A percentile compares a stretch with the other conserved stretches of the same genome.
phyloP scores from a whole-genome alignment of 2,329 filamentous ascomycete species.

The Hawksworthiomyces lignivorus region DNA sequence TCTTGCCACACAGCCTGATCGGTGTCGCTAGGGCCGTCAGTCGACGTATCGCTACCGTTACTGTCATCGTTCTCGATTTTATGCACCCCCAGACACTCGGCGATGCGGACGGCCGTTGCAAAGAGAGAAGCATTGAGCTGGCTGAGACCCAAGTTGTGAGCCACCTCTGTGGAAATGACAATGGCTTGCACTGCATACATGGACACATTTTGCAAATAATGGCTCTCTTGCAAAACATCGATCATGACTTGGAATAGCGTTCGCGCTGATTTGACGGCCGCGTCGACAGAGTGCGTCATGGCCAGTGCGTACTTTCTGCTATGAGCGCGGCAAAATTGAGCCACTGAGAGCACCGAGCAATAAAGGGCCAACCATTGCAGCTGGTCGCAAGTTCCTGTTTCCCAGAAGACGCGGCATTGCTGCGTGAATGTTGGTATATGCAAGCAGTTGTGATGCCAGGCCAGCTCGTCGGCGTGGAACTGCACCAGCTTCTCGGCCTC shows the following conservation, averaged over 20 bases:
- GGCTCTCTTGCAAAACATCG: slow-evolving; percentile 22
- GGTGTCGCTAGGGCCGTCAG: background rate
- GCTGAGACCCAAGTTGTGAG: slow-evolving; percentile 29
- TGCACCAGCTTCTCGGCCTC: slow-evolving; percentile 17
- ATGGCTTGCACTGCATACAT: slow-evolving; percentile 28
- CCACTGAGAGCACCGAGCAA: slow-evolving; percentile 17
- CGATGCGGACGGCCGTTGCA: slow-evolving; percentile 27
- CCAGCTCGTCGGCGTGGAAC: slow-evolving; percentile 19
- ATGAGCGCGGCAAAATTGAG: slow-evolving; percentile 19
- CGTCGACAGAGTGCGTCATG: slow-evolving; percentile 2
- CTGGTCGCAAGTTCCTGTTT: slow-evolving; percentile 16
- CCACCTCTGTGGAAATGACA: slow-evolving; percentile 28
- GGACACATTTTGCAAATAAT: slow-evolving; percentile 23
- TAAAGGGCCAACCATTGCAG: slow-evolving; percentile 22
- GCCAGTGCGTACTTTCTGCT: slow-evolving; percentile 11
- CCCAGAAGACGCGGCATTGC: slow-evolving; percentile 43
- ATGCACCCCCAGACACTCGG: slow-evolving; percentile 18
- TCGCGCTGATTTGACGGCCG: slow-evolving; percentile 11
- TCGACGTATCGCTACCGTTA: too few species aligned
- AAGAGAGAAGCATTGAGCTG: slow-evolving; percentile 24
- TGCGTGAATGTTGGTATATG: slow-evolving; percentile 45
- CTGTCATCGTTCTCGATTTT: slow-evolving; percentile 15
- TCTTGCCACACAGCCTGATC: background rate
- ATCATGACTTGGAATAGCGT: slow-evolving; percentile 24
- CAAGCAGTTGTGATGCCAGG: slow-evolving; percentile 27